These are phyloP conservation scores for Aegle marmelos DNA, from an alignment of 345 rosid genomes.

Conservation along the genomic window DNA sequence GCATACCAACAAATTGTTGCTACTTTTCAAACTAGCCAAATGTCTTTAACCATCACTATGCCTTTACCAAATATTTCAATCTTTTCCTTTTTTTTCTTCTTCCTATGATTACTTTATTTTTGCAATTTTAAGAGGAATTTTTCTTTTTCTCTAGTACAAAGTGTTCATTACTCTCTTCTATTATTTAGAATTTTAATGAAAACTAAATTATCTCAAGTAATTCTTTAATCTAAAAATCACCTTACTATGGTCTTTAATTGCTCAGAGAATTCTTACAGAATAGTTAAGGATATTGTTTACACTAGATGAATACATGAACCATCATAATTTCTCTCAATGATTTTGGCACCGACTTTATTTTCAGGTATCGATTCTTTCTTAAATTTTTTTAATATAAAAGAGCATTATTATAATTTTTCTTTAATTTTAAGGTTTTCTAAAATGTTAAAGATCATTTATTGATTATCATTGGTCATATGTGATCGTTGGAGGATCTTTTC, in stretches of 20 bases:
- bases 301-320: neutral
- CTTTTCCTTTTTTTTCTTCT: neutral
- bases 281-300: neutral
- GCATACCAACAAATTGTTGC: too few species aligned
- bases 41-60: neutral
- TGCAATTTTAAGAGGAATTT: neutral
- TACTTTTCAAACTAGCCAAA: neutral
- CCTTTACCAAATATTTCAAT: neutral
- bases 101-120: neutral
- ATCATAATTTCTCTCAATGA: neutral
- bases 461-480: neutral
- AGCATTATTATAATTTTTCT: neutral
- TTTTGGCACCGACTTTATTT: neutral
- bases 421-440: neutral
- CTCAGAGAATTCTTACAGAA: too few species aligned
- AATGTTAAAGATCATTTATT: neutral
- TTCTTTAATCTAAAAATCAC: too few species aligned
- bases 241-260: too few species aligned
- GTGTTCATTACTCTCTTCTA: neutral
- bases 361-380: neutral
- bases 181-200: too few species aligned
- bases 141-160: too few species aligned
- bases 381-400: neutral
- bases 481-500: neutral
- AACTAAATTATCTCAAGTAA: too few species aligned